Conservation (phyloP, 2,329 filamentous ascomycete species). For the Passalora sequoiae region DNA sequence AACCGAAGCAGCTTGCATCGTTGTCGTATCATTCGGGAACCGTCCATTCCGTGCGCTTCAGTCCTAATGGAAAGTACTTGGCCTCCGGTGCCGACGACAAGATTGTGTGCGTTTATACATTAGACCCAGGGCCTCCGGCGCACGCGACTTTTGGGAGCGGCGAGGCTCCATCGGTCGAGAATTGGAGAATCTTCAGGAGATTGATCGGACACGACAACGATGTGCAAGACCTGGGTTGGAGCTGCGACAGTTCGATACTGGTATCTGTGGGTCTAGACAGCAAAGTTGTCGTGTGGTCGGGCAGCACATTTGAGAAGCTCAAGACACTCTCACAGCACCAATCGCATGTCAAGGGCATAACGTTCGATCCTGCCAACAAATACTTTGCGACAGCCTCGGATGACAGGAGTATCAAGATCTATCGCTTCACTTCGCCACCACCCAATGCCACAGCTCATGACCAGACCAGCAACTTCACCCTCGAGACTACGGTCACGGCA, state of each 20-base stretch:
- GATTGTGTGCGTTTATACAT: constrained; percentile 93
- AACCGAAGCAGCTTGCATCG: constrained; percentile 88
- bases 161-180: constrained; percentile 88
- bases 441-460: constrained; percentile 92
- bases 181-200: constrained; percentile 92
- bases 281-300: constrained; percentile 97
- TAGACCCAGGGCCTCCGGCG: constrained; percentile 74
- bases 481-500: constrained; percentile 82
- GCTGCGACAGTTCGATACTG: constrained; percentile 87
- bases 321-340: constrained; percentile 91
- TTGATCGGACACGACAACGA: constrained; percentile 97
- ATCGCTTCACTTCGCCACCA: constrained; percentile 83
- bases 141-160: constrained; percentile 77
- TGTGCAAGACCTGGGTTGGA: constrained; percentile 97
- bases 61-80: constrained; percentile 87
- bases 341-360: constrained; percentile 97
- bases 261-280: constrained; percentile 96
- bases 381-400: constrained; percentile 98
- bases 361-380: constrained; percentile 97
- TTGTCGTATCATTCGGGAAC: constrained; percentile 98
- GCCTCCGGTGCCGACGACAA: constrained; percentile 98
- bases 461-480: constrained; percentile 91
- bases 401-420: constrained; percentile 93
- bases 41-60: constrained; percentile 95
- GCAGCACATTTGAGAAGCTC: constrained; percentile 94